These are phyloP conservation scores for Taiozyma onychis DNA, from an alignment of 1,139 yeast genomes.

Conservation along the genomic window DNA sequence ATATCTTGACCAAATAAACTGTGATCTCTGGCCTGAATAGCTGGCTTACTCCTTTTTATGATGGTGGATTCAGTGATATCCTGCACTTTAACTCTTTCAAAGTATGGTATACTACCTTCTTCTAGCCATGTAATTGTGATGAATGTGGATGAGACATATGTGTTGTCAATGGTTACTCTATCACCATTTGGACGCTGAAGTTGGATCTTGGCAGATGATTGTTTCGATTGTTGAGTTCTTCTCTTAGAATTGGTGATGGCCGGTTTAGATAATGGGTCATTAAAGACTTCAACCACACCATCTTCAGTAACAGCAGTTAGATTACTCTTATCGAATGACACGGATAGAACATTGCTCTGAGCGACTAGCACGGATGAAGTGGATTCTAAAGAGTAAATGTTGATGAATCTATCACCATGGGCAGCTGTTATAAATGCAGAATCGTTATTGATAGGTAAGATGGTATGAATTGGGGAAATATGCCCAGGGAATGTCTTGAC, in stretches of 20 bases:
- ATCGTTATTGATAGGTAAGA: conserved; percentile 38
- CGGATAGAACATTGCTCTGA: conserved; percentile 47
- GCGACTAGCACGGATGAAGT: conserved; percentile 54
- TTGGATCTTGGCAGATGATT: conserved; percentile 38
- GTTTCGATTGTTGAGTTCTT: conserved; percentile 41
- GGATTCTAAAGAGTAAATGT: conserved; percentile 50
- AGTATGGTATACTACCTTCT: conserved; percentile 56
- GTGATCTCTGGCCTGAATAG: conserved; percentile 28
- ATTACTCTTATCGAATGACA: conserved; percentile 39
- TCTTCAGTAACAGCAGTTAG: conserved; percentile 58
- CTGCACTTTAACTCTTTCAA: conserved; percentile 57
- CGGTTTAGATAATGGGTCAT: conserved; percentile 40
- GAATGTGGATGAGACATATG: conserved; percentile 35
- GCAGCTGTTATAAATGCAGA: conserved; percentile 59
- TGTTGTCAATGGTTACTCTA: conserved; percentile 36
- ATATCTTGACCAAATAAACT: conserved; percentile 55
- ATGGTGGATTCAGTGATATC: conserved; percentile 28
- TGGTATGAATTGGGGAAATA: conserved; percentile 53
- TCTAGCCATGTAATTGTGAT: conserved; percentile 67
- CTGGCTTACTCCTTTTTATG: conserved; percentile 36
- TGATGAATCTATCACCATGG: conserved; percentile 70
- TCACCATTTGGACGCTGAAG: conserved; percentile 41
- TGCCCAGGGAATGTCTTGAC: conserved; percentile 64
- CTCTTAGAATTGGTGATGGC: conserved; percentile 28
- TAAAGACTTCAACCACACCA: conserved; percentile 63